A percentile compares a stretch with the other conserved stretches of the same genome.
These are phyloP conservation scores for Friedmanniomyces simplex DNA, from an alignment of 495 filamentous ascomycete species.

Conservation along the genomic window DNA sequence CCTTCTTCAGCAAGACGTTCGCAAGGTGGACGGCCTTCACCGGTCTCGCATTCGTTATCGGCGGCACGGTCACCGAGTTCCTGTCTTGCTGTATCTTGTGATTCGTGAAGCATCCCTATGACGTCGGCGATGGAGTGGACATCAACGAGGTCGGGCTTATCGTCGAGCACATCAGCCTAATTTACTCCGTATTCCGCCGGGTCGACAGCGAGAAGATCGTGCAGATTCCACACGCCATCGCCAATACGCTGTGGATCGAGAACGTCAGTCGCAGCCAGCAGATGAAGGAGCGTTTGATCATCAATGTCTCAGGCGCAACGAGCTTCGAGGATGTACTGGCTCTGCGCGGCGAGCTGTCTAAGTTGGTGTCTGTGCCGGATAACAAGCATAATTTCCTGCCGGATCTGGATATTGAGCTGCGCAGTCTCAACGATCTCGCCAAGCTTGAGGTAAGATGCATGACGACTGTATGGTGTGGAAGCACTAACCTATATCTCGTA, in stretches of 20 bases:
- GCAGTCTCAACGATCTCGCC: slow-evolving; percentile 12
- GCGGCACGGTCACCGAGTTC: slow-evolving; percentile 22
- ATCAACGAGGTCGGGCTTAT: slow-evolving; percentile 16
- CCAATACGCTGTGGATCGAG: slow-evolving; percentile 22
- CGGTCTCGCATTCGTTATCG: slow-evolving; percentile 21
- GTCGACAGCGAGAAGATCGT: slow-evolving; percentile 18
- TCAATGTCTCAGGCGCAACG: slow-evolving; percentile 11
- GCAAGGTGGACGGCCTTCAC: slow-evolving; percentile 11
- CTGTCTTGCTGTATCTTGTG: slow-evolving; percentile 19
- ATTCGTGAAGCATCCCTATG: slow-evolving; percentile 24
- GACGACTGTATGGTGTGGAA: too few relatives aligned
- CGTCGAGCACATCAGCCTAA: slow-evolving; percentile 23
- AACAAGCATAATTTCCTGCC: slow-evolving; percentile 17
- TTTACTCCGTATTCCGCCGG: slow-evolving; percentile 23
- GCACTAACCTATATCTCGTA: too few relatives aligned
- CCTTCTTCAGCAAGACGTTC: slow-evolving; percentile 21
- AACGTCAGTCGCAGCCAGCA: slow-evolving; percentile 17
- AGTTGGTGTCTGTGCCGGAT: slow-evolving; percentile 15
- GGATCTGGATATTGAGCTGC: slow-evolving; percentile 20
- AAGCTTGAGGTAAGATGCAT: slow-evolving; percentile 17
- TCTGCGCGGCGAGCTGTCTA: slow-evolving; percentile 11
- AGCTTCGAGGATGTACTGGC: slow-evolving; percentile 19
- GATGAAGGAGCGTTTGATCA: slow-evolving; percentile 21
- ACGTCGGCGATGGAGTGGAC: slow-evolving; percentile 21
- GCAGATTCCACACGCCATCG: slow-evolving; percentile 20